Conservation (phyloP, 257 asterid species). For the Solanum gandarillasii region DNA sequence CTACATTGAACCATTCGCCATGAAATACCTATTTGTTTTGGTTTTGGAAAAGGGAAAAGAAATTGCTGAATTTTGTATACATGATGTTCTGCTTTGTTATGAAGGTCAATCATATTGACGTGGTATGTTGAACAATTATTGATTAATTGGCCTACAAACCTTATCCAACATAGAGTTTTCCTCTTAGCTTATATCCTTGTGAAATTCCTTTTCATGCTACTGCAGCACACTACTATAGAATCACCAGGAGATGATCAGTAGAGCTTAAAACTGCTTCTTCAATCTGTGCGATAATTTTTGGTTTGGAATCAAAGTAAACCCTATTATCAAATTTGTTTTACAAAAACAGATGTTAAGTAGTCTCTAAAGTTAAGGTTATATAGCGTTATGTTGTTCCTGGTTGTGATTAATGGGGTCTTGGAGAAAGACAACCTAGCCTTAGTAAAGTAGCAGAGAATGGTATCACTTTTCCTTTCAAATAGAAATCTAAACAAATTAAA, state of each 20-base stretch:
- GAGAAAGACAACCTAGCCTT: neutral
- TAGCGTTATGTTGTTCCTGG: neutral
- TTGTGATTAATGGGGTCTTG: neutral
- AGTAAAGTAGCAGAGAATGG: neutral
- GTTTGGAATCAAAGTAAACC: neutral
- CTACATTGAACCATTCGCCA: neutral
- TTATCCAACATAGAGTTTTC: neutral
- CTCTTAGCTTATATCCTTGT: neutral
- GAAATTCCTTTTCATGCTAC: neutral
- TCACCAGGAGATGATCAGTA: neutral
- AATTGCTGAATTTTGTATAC: neutral
- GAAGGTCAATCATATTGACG: neutral
- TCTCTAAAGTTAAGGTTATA: neutral
- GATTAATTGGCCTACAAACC: neutral
- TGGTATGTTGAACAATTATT: neutral
- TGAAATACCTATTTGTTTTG: neutral
- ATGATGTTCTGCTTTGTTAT: neutral
- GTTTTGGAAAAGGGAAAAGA: neutral
- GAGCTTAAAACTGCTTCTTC: neutral
- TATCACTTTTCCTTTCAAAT: neutral
- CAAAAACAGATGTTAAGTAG: neutral
- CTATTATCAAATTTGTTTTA: neutral
- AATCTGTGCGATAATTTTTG: neutral
- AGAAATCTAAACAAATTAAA: neutral
- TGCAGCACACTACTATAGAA: neutral